These are phyloP conservation scores for Yamadazyma sp. DNA, from an alignment of 805 yeast species.

Conservation along the genomic window DNA sequence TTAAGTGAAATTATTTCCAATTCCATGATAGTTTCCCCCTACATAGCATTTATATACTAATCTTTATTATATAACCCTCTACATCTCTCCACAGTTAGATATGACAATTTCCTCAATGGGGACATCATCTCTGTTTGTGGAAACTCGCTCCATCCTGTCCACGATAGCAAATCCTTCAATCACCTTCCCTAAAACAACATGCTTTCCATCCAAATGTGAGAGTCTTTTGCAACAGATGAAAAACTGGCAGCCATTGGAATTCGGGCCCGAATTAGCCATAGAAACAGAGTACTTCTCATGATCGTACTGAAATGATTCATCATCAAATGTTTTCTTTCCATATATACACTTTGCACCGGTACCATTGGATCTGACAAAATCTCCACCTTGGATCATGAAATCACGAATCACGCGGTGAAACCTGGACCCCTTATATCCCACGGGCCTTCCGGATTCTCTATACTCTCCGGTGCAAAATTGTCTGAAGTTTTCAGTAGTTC, in stretches of 20 bases:
- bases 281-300: conserved; percentile 79
- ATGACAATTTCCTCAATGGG: conserved; percentile 17
- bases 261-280: conserved; percentile 71
- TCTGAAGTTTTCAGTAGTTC: conserved; percentile 50
- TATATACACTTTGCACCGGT: conserved; percentile 84
- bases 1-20: too few relatives aligned
- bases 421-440: conserved; percentile 73
- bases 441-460: conserved; percentile 33
- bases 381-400: conserved; percentile 44
- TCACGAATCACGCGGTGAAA: conserved; percentile 38
- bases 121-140: conserved; percentile 8
- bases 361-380: conserved; percentile 54
- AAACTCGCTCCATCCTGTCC: conserved; percentile 32
- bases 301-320: conserved; percentile 63
- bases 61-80: background rate
- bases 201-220: conserved; percentile 91
- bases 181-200: conserved; percentile 94
- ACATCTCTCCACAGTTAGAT: conserved; percentile 23
- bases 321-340: conserved; percentile 33
- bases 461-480: conserved; percentile 47
- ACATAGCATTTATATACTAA: too few relatives aligned
- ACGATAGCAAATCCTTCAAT: conserved; percentile 81
- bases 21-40: too few relatives aligned
- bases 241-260: conserved; percentile 49
- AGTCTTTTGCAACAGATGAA: conserved; percentile 39